A percentile compares a stretch with the other conserved stretches of the same genome.
Evolutionary conservation across 2,329 filamentous ascomycete genomes (phyloP).

Genomic region (Penicillium digitatum): DNA sequence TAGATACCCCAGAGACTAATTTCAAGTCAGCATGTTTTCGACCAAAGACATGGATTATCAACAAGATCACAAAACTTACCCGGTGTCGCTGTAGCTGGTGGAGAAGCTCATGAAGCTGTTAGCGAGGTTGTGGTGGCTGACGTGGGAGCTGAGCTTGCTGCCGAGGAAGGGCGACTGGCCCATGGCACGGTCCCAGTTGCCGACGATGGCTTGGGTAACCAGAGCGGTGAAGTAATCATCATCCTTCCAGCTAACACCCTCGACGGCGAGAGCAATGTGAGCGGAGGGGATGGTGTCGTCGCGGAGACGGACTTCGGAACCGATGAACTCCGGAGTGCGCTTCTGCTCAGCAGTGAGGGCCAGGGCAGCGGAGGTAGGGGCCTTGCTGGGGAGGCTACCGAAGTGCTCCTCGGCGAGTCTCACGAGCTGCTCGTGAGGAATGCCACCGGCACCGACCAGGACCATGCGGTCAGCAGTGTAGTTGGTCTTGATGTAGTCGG

Average conservation of each 20-base stretch:
- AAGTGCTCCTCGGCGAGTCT: constrained; percentile 97
- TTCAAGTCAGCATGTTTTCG: constrained; percentile 16
- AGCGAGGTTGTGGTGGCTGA: constrained; percentile 91
- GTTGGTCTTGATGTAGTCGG: constrained; percentile 98
- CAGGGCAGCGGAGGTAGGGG: constrained; percentile 69
- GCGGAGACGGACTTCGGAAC: constrained; percentile 90
- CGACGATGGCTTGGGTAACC: constrained; percentile 96
- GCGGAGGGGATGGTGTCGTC: constrained; percentile 95
- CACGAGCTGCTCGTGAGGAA: constrained; percentile 91
- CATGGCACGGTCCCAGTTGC: constrained; percentile 99
- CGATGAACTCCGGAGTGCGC: constrained; percentile 89
- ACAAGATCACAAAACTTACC: constrained; percentile 56
- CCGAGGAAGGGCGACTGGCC: constrained; percentile 95
- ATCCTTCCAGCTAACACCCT: constrained; percentile 99
- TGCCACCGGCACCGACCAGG: constrained; percentile 87
- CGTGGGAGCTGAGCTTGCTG: constrained; percentile 93
- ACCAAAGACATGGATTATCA: constrained; percentile 9
- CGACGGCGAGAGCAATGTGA: constrained; percentile 96
- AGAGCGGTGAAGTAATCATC: constrained; percentile 98
- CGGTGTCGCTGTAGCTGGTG: constrained; percentile 98
- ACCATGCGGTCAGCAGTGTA: constrained; percentile 99
- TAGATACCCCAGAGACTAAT: constrained; percentile 98
- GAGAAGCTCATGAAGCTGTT: constrained; percentile 99
- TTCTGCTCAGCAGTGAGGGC: constrained; percentile 69
- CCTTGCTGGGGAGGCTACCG: constrained; percentile 68